Conservation (phyloP, 169 alveolate genomes). For the Fabrea salina region DNA sequence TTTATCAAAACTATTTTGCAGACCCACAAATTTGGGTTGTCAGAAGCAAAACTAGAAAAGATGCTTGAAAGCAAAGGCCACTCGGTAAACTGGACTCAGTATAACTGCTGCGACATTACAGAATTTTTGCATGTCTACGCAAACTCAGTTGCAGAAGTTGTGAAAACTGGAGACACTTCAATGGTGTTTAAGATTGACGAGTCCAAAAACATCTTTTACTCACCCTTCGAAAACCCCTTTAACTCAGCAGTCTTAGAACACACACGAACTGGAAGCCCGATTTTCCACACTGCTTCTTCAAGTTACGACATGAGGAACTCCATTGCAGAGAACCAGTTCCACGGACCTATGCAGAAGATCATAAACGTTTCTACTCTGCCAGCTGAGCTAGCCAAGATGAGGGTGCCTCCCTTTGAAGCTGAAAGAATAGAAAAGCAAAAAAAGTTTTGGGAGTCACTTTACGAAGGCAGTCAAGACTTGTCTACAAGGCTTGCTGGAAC, state of each 20-base stretch:
- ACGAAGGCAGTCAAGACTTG: not conserved
- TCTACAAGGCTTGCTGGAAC: not conserved
- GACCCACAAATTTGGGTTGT: not conserved
- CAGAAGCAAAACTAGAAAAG: not conserved
- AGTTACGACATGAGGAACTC: not conserved
- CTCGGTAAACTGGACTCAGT: not conserved
- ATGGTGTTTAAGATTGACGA: not conserved
- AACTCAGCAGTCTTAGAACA: conserved; percentile 7
- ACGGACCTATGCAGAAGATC: conserved; percentile 11
- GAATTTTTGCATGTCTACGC: not conserved
- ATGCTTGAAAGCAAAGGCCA: not conserved
- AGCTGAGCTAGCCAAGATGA: not conserved
- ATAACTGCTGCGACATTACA: not conserved
- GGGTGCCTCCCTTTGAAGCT: not conserved
- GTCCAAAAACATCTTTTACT: not conserved
- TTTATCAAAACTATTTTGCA: not conserved
- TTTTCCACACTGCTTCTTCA: not conserved
- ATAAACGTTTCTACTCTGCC: not conserved
- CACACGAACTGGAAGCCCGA: not conserved
- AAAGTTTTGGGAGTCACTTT: not conserved
- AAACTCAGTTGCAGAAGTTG: not conserved
- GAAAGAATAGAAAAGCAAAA: not conserved
- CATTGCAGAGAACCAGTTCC: not conserved
- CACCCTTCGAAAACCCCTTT: not conserved
- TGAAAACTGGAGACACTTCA: not conserved